Evolutionary conservation across 768 basidiomycete genomes (phyloP).

Genomic region (Gymnopilus junonius): DNA sequence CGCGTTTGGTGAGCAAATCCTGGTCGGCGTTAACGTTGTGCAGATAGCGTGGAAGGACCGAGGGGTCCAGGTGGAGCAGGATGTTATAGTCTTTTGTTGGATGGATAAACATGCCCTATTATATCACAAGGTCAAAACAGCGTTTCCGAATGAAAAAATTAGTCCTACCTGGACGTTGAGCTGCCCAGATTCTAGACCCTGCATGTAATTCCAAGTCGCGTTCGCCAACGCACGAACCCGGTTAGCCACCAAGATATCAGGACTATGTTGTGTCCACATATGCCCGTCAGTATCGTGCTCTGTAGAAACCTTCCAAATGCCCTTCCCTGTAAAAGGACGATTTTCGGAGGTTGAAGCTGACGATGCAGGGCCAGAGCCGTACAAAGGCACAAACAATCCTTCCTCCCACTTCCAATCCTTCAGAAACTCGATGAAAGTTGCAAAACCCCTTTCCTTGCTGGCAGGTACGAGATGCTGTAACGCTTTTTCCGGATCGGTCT

Average conservation of each 20-base stretch:
- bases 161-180: slow-evolving; percentile 63
- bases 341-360: slow-evolving; percentile 26
- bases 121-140: not conserved
- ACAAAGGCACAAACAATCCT: slow-evolving; percentile 77
- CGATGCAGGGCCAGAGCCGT: slow-evolving; percentile 33
- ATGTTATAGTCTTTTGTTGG: slow-evolving; percentile 87
- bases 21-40: slow-evolving; percentile 67
- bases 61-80: slow-evolving; percentile 72
- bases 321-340: slow-evolving; percentile 24
- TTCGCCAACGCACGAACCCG: slow-evolving; percentile 74
- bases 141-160: not conserved
- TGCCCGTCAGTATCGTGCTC: slow-evolving; percentile 74
- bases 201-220: slow-evolving; percentile 70
- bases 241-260: slow-evolving; percentile 73
- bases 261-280: slow-evolving; percentile 75
- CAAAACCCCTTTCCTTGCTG: slow-evolving; percentile 83
- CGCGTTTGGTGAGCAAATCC: slow-evolving; percentile 45
- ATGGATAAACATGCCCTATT: slow-evolving; percentile 83
- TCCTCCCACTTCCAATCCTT: slow-evolving; percentile 86
- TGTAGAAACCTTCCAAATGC: slow-evolving; percentile 82
- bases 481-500: slow-evolving; percentile 36
- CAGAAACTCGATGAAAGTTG: slow-evolving; percentile 71
- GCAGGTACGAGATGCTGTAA: slow-evolving; percentile 57
- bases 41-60: slow-evolving; percentile 69
- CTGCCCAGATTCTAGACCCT: slow-evolving; percentile 50